These are phyloP conservation scores for Sugiyamaella lignohabitans DNA, from an alignment of 805 yeast genomes.

Conservation along the genomic window DNA sequence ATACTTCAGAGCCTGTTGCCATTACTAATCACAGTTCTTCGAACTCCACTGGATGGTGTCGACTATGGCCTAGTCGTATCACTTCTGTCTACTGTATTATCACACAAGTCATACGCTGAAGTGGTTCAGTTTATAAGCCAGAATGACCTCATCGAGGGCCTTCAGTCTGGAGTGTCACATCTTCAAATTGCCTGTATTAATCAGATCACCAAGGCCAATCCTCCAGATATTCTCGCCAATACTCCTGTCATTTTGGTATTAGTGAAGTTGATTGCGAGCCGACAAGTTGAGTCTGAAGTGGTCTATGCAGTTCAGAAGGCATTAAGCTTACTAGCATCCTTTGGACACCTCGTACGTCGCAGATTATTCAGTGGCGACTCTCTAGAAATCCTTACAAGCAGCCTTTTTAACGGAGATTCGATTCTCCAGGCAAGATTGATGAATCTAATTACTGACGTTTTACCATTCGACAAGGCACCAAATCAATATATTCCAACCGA, in stretches of 20 bases:
- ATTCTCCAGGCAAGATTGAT: slow-evolving; percentile 24
- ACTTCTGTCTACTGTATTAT: slow-evolving; percentile 27
- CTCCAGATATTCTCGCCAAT: slow-evolving; percentile 33
- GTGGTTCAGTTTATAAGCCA: slow-evolving; percentile 23
- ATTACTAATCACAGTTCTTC: slow-evolving; percentile 3
- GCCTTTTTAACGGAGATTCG: slow-evolving; percentile 23
- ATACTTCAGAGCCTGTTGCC: slow-evolving; percentile 2
- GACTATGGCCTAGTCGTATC: slow-evolving; percentile 14
- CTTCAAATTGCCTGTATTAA: slow-evolving; percentile 26
- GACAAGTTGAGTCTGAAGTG: slow-evolving; percentile 18
- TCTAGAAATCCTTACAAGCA: slow-evolving; percentile 19
- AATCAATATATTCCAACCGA: slow-evolving; percentile 21
- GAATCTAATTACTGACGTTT: slow-evolving; percentile 26
- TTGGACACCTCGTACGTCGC: slow-evolving; percentile 30
- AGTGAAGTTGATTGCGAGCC: slow-evolving; percentile 18
- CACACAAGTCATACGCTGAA: slow-evolving; percentile 27
- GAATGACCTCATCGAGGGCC: slow-evolving; percentile 28
- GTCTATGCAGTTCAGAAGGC: slow-evolving; percentile 20
- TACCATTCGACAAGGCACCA: slow-evolving; percentile 25
- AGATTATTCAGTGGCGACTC: slow-evolving; percentile 28
- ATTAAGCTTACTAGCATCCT: slow-evolving; percentile 18
- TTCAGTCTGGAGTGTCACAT: slow-evolving; percentile 25
- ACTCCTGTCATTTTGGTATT: slow-evolving; percentile 27
- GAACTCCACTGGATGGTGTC: slow-evolving; percentile 4
- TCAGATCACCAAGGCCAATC: slow-evolving; percentile 26